Evolutionary conservation across 345 rosid species (phyloP).

Genomic region (Eucalyptus pauciflora): DNA sequence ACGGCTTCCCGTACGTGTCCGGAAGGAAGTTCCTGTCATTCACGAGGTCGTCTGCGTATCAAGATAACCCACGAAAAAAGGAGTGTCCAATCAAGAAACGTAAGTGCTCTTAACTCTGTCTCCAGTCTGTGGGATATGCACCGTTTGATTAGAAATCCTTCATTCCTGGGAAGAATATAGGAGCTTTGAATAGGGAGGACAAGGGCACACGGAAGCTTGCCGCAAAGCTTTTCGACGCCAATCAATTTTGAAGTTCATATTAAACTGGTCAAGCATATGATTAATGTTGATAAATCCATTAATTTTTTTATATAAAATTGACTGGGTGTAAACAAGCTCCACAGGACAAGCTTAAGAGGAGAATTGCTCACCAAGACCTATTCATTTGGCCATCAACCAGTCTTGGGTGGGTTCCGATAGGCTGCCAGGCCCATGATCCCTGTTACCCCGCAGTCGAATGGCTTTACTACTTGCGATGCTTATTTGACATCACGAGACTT

Average conservation of each 20-base stretch:
- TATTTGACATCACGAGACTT: background rate
- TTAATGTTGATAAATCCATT: background rate
- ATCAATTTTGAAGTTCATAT: background rate
- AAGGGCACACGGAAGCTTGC: no score
- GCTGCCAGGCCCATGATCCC: background rate
- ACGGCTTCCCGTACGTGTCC: background rate
- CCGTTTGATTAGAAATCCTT: no score
- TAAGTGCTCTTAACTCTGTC: no score
- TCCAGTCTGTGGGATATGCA: no score
- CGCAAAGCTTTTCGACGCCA: background rate
- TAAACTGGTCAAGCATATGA: background rate
- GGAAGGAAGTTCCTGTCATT: background rate
- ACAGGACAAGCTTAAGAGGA: background rate
- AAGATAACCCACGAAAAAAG: background rate
- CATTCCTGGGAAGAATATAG: no score
- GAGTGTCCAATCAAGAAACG: background rate
- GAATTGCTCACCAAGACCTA: background rate
- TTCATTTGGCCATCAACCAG: background rate
- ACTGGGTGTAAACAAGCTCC: background rate
- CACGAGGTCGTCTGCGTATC: background rate
- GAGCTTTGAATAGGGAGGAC: no score
- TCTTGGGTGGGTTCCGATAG: background rate
- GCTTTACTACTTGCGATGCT: background rate
- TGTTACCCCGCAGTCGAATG: background rate
- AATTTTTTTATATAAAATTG: background rate